Evolutionary conservation across 2,329 filamentous ascomycete species (phyloP).

Genomic region (Endoconidiophora polonica): DNA sequence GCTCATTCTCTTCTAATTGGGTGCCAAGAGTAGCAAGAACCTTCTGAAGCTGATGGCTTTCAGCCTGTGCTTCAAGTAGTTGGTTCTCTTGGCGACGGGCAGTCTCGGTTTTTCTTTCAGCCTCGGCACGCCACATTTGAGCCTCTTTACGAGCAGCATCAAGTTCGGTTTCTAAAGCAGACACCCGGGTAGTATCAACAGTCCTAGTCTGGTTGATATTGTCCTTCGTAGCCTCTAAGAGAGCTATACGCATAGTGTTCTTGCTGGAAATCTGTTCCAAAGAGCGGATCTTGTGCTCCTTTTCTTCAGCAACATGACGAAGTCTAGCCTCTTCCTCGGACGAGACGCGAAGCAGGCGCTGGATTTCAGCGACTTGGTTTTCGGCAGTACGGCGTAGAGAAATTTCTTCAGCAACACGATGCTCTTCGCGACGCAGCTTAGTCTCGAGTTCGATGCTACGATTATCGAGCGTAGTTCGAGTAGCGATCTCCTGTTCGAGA

Average conservation of each 20-base stretch:
- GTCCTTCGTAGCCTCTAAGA: slow-evolving; percentile 50
- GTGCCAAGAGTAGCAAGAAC: slow-evolving; percentile 56
- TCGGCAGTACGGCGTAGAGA: slow-evolving; percentile 48
- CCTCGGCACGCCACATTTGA: slow-evolving; percentile 43
- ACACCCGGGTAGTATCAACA: slow-evolving; percentile 38
- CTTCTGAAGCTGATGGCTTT: slow-evolving; percentile 59
- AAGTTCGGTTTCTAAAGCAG: slow-evolving; percentile 35
- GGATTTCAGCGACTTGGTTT: slow-evolving; percentile 55
- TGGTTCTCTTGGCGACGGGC: slow-evolving; percentile 33
- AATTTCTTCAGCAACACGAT: slow-evolving; percentile 47
- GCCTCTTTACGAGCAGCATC: slow-evolving; percentile 38
- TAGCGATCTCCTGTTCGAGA: slow-evolving; percentile 44
- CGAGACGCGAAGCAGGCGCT: slow-evolving; percentile 49
- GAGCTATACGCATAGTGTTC: slow-evolving; percentile 42
- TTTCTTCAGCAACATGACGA: slow-evolving; percentile 49
- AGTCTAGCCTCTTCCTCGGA: slow-evolving; percentile 59
- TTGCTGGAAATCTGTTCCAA: slow-evolving; percentile 40
- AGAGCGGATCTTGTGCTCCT: slow-evolving; percentile 46
- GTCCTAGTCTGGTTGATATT: slow-evolving; percentile 36
- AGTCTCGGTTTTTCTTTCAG: slow-evolving; percentile 39
- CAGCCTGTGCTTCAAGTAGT: slow-evolving; percentile 30
- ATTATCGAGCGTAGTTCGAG: slow-evolving; percentile 39
- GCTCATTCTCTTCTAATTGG: slow-evolving; percentile 74
- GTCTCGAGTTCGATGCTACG: slow-evolving; percentile 54
- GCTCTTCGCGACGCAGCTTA: slow-evolving; percentile 46